Conservation (phyloP, 148 eudicot species). For the Gaultheria prostrata region DNA sequence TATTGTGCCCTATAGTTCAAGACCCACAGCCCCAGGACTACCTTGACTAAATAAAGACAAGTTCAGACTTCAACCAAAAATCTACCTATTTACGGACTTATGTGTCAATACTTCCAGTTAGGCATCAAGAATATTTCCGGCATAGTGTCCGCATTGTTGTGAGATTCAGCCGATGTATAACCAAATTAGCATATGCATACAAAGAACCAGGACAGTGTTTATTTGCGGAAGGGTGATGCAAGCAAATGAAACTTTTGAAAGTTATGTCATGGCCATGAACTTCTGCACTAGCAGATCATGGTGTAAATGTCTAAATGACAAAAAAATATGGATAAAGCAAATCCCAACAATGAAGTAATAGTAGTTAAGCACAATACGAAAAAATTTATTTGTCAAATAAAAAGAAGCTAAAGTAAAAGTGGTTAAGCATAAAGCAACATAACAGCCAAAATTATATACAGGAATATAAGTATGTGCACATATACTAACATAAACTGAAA, state of each 20-base stretch:
- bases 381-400: background rate
- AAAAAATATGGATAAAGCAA: slow-evolving; percentile 2
- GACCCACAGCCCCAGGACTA: slow-evolving; percentile 1
- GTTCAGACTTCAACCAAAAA: background rate
- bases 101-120: background rate
- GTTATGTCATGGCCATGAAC: background rate
- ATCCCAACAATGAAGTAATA: background rate
- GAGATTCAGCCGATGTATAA: background rate
- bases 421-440: background rate
- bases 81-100: background rate
- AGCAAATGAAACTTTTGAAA: slow-evolving; percentile 3
- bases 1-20: background rate
- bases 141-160: background rate
- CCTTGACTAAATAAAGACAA: background rate
- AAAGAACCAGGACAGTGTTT: background rate
- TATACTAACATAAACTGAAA: background rate
- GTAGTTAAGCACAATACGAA: background rate
- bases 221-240: background rate
- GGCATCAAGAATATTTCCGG: background rate
- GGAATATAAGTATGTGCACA: background rate
- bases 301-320: background rate
- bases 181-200: background rate
- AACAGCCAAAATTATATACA: background rate
- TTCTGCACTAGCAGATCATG: background rate
- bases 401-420: background rate